Evolutionary conservation across 192 early-diverging fungal species (phyloP), one percentile per base, ranked within the genome.

Genomic region (Linnemannia zychae): DNA sequence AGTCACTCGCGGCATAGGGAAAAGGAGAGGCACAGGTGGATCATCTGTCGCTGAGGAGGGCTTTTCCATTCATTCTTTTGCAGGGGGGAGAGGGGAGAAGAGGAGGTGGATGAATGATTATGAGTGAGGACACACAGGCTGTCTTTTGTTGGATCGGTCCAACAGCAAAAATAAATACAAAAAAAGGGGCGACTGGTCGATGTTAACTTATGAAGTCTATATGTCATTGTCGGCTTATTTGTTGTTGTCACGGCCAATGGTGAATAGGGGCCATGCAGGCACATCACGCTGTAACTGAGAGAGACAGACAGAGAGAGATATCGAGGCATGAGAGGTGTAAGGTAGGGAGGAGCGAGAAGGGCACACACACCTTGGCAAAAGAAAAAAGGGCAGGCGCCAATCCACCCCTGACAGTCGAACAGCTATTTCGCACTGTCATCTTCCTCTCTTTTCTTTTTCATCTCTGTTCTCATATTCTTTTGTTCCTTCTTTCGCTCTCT

Each of bases 251-350:
- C 24, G 57, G 57, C 31, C 40, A 71, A 40, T 22, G 28, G 1
- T 44, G 53, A 66, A 76, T 81, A 77, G 81, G 81, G 81, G 81
- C 24, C 57, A 73, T 65, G 34, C 46, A 68, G 18, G 34, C 33
- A 63, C 50, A 82, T 82, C 74, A 82, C 81, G 81, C 81, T 77
- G 60, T 24, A 52, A 17, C n/a, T n/a, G n/a, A n/a, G n/a, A n/a
- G n/a, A n/a, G n/a, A n/a, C n/a, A n/a, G n/a, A n/a, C n/a, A n/a
- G n/a, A n/a, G n/a, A n/a, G n/a, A n/a, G n/a, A n/a, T n/a, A 38
- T 49, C 20, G 44, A 38, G 44, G 37, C 13, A 57, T 34, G n/a
- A 46, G 24, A 11, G 60, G 48, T 9, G 1, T 22, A 17, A 28
- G 37, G 53, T 22, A 38, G 16, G 17, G 28, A 38, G 33, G 49